Evolutionary conservation across 2,329 filamentous ascomycete species (phyloP).

Genomic region (Talaromyces sp.): DNA sequence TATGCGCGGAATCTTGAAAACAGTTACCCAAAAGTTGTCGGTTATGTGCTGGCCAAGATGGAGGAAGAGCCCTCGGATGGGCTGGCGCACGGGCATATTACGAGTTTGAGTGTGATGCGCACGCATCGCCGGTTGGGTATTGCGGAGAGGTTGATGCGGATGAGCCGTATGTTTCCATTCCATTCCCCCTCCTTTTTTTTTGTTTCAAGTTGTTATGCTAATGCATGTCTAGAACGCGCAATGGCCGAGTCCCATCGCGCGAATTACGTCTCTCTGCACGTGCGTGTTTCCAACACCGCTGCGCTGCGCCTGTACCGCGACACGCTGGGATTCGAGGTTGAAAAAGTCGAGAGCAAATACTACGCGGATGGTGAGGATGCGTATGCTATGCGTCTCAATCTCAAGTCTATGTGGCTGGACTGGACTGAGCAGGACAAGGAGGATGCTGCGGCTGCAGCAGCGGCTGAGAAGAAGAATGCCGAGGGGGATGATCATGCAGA

Average conservation of each 20-base stretch:
- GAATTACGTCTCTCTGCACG: conserved; percentile 90
- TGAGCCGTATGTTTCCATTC: conserved; percentile 65
- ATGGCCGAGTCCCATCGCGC: conserved; percentile 95
- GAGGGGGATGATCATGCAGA: conserved; percentile 35
- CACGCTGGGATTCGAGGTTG: conserved; percentile 81
- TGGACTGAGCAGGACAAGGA: conserved; percentile 43
- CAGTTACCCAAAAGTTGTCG: conserved; percentile 94
- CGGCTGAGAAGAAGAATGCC: conserved; percentile 28
- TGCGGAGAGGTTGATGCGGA: conserved; percentile 95
- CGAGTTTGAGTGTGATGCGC: conserved; percentile 89
- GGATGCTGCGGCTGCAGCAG: conserved; percentile 17
- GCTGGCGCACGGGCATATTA: conserved; percentile 92
- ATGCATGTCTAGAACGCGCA: conserved; percentile 62
- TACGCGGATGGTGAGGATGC: conserved; percentile 98
- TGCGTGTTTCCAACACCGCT: conserved; percentile 87
- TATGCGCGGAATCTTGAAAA: conserved; percentile 33
- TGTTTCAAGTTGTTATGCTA: neutral
- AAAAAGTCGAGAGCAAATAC: conserved; percentile 53
- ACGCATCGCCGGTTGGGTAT: conserved; percentile 88
- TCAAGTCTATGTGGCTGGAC: conserved; percentile 48
- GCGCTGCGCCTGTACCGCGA: conserved; percentile 89
- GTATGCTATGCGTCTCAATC: conserved; percentile 85
- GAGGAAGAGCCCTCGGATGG: conserved; percentile 94
- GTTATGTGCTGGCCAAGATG: conserved; percentile 99
- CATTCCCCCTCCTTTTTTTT: no score